Conservation (phyloP, 345 rosid species). For the Camelina hispida region DNA sequence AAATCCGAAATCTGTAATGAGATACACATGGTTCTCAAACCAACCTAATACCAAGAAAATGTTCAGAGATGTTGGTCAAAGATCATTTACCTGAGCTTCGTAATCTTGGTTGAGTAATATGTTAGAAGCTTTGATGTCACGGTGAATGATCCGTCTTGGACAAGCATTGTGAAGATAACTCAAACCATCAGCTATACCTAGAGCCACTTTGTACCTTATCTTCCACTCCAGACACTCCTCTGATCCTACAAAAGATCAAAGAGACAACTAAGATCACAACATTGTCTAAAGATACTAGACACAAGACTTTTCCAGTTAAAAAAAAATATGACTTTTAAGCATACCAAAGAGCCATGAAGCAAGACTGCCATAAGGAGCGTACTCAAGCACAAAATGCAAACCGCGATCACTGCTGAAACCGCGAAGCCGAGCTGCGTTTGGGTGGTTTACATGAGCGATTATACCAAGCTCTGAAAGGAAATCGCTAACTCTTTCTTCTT, state of each 20-base stretch:
- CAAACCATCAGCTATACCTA: constrained; percentile 85
- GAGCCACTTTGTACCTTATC: constrained; percentile 68
- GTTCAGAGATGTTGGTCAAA: constrained; percentile 2
- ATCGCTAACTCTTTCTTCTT: constrained; percentile 64
- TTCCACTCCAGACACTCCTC: constrained; percentile 70
- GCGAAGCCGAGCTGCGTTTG: constrained; percentile 75
- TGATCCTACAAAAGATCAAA: constrained; percentile 54
- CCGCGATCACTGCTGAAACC: constrained; percentile 84
- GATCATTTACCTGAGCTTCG: constrained; percentile 70
- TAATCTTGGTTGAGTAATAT: constrained; percentile 69
- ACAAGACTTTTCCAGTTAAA: neutral
- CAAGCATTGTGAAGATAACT: constrained; percentile 80
- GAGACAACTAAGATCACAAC: constrained; percentile 15
- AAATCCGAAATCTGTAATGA: constrained; percentile 65
- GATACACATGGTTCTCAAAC: neutral
- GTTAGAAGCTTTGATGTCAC: constrained; percentile 95
- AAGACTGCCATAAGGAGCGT: constrained; percentile 80
- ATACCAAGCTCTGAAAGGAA: constrained; percentile 92
- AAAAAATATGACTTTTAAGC: neutral
- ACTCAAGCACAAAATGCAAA: constrained; percentile 86
- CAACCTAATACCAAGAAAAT: neutral
- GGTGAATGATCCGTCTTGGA: constrained; percentile 84
- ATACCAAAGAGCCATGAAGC: constrained; percentile 73
- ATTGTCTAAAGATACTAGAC: neutral
- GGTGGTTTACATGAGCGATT: constrained; percentile 91